Conservation (phyloP, 2,329 filamentous ascomycete species). For the Pseudovirgaria hyperparasitica region DNA sequence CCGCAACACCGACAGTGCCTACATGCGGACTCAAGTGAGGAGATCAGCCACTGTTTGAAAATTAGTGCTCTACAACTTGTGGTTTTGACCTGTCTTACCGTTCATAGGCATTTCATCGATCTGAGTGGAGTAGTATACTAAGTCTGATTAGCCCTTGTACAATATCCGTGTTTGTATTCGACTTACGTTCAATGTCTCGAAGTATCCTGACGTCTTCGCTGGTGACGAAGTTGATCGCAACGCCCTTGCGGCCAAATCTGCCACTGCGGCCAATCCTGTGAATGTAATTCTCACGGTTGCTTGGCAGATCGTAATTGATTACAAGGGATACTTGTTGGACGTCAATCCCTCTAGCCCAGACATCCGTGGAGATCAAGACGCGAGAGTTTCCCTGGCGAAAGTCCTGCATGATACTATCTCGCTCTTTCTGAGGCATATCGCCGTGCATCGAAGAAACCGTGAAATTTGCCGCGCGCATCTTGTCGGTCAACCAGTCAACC, state of each 20-base stretch:
- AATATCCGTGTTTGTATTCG: no score
- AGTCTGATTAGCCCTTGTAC: slow-evolving; percentile 25
- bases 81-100: slow-evolving; percentile 43
- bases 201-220: slow-evolving; percentile 96
- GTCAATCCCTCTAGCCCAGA: slow-evolving; percentile 96
- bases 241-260: slow-evolving; percentile 93
- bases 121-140: slow-evolving; percentile 90
- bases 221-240: slow-evolving; percentile 98
- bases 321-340: slow-evolving; percentile 97
- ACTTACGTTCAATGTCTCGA: slow-evolving; percentile 82
- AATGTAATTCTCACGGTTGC: slow-evolving; percentile 99
- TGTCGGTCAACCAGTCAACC: slow-evolving; percentile 98
- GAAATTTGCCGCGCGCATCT: slow-evolving; percentile 98
- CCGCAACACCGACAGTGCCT: no score
- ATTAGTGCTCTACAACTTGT: neutral
- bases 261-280: slow-evolving; percentile 94
- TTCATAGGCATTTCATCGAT: slow-evolving; percentile 99
- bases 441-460: slow-evolving; percentile 98
- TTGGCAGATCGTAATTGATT: slow-evolving; percentile 97
- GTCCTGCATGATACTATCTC: slow-evolving; percentile 98
- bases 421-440: slow-evolving; percentile 97
- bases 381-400: slow-evolving; percentile 94
- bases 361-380: slow-evolving; percentile 93
- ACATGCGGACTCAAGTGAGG: slow-evolving; percentile 4
- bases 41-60: slow-evolving; percentile 4